Conservation (phyloP, 2,329 filamentous ascomycete genomes). For the Aphanocladium album region DNA sequence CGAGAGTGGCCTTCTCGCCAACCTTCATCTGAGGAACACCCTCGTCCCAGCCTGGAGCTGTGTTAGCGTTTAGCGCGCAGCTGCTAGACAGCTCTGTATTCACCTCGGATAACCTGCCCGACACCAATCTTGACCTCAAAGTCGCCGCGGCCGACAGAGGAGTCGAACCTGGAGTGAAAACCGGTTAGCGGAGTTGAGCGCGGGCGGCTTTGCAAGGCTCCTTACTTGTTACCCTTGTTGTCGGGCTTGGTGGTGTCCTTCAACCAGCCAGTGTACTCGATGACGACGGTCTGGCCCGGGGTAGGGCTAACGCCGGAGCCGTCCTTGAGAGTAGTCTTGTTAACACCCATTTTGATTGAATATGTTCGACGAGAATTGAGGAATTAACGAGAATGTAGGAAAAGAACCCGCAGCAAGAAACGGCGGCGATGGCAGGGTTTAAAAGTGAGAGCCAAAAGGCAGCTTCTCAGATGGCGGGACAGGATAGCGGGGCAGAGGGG, state of each 20-base stretch:
- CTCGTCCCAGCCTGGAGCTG: slow-evolving; percentile 68
- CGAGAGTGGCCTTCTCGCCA: slow-evolving; percentile 82
- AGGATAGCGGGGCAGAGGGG: slow-evolving; percentile 14
- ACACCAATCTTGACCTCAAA: slow-evolving; percentile 76
- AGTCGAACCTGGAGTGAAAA: slow-evolving; percentile 69
- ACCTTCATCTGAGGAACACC: slow-evolving; percentile 81
- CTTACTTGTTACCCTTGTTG: slow-evolving; percentile 66
- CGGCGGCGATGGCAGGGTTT: slow-evolving; percentile 14
- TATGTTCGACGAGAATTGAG: not conserved
- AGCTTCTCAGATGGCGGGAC: slow-evolving; percentile 11
- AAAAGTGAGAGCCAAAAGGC: slow-evolving; percentile 5
- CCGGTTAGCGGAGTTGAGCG: slow-evolving; percentile 6
- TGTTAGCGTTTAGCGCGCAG: slow-evolving; percentile 13
- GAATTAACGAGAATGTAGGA: not conserved
- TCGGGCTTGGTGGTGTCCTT: slow-evolving; percentile 58
- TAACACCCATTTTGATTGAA: slow-evolving; percentile 61
- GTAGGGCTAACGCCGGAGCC: slow-evolving; percentile 61
- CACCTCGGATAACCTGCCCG: slow-evolving; percentile 81
- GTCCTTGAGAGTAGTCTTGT: slow-evolving; percentile 56
- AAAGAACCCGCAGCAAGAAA: not conserved
- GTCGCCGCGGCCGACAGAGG: slow-evolving; percentile 70
- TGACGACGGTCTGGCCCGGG: slow-evolving; percentile 68
- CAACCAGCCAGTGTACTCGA: slow-evolving; percentile 88
- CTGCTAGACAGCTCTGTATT: slow-evolving; percentile 22
- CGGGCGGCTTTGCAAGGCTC: slow-evolving; percentile 25